phyloP scores from a whole-genome alignment of 768 basidiomycete genomes.

The Boletus rubropictus region DNA sequence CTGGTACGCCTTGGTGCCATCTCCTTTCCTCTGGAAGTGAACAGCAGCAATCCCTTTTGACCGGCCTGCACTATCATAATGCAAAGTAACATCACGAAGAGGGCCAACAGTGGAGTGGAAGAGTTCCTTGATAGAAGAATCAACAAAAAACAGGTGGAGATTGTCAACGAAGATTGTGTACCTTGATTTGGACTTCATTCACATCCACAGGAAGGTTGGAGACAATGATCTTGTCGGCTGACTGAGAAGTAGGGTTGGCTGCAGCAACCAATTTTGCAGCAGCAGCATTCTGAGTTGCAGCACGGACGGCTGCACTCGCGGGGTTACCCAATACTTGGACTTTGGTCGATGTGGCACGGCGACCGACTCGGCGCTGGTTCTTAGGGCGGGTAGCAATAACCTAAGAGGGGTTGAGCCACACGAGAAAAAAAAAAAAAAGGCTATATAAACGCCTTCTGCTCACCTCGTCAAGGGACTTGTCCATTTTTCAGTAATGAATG shows the following conservation, averaged over 20 bases:
- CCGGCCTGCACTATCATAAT: conserved; percentile 78
- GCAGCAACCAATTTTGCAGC: conserved; percentile 39
- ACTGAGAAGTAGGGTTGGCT: conserved; percentile 33
- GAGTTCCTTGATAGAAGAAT: conserved; percentile 63
- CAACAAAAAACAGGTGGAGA: neutral
- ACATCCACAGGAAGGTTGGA: conserved; percentile 92
- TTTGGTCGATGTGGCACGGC: conserved; percentile 47
- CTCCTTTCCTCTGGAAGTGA: conserved; percentile 78
- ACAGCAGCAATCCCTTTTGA: conserved; percentile 90
- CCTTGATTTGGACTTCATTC: conserved; percentile 90
- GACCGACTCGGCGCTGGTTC: conserved; percentile 35
- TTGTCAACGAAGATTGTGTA: conserved; percentile 32
- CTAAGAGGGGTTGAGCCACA: conserved; percentile 32
- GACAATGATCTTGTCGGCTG: conserved; percentile 89
- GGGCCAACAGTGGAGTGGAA: conserved; percentile 89
- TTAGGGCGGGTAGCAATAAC: conserved; percentile 64
- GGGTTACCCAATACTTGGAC: conserved; percentile 56
- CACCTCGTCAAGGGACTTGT: conserved; percentile 82
- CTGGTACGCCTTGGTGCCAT: conserved; percentile 86
- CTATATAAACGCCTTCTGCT: conserved; percentile 20
- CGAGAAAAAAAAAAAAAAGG: conserved; percentile 1
- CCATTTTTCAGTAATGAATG: conserved; percentile 42
- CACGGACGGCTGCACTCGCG: conserved; percentile 45
- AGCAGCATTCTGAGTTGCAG: conserved; percentile 42
- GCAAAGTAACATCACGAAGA: conserved; percentile 74